Evolutionary conservation across 257 asterid species (phyloP).

Genomic region (Nicotiana benthamiana): DNA sequence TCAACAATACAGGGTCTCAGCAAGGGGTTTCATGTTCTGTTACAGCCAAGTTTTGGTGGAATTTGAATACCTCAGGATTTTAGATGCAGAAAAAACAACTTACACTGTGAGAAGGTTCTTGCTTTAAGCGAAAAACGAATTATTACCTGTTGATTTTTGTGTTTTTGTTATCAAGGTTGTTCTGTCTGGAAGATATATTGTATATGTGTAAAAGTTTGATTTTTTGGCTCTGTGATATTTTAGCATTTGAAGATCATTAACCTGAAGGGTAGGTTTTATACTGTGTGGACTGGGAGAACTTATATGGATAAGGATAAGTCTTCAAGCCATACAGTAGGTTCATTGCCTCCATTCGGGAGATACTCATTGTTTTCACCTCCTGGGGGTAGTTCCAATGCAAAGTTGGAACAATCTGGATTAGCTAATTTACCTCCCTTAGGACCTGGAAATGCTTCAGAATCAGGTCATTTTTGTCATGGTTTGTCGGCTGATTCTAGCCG

Average conservation of each 20-base stretch:
- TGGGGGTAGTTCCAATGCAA: slow-evolving; percentile 33
- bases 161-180: not conserved
- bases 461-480: slow-evolving; percentile 53
- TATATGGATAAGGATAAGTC: slow-evolving; percentile 79
- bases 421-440: slow-evolving; percentile 58
- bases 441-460: slow-evolving; percentile 46
- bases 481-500: slow-evolving; percentile 53
- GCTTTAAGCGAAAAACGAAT: not conserved
- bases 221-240: not conserved
- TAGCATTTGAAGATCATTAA: not conserved
- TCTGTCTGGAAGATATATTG: not conserved
- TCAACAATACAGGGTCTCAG: not conserved
- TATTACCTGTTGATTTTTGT: not conserved
- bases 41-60: not conserved
- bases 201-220: not conserved
- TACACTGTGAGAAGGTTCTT: not conserved
- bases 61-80: not conserved
- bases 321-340: slow-evolving; percentile 33
- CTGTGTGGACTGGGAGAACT: not conserved
- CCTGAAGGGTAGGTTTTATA: not conserved
- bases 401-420: slow-evolving; percentile 45
- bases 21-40: not conserved
- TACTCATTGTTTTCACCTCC: slow-evolving; percentile 54
- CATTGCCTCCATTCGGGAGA: slow-evolving; percentile 75
- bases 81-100: not conserved